Evolutionary conservation across 257 asterid species (phyloP).

Genomic region (Plantago ovata): DNA sequence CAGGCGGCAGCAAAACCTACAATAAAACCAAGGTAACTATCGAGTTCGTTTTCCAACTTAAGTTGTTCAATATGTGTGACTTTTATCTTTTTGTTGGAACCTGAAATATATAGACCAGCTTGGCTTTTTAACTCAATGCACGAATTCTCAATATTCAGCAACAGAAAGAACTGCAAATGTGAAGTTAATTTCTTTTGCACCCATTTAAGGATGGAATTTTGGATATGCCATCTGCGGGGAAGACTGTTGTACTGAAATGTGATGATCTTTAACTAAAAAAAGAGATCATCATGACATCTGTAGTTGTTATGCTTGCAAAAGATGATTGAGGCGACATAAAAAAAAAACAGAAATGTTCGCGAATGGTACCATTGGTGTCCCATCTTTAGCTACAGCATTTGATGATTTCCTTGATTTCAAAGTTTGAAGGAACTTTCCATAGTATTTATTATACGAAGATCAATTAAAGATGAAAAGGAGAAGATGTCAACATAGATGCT

Average conservation of each 20-base stretch:
- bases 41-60: background rate
- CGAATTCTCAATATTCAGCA: background rate
- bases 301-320: slow-evolving; percentile 10
- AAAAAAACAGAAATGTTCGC: too few species aligned
- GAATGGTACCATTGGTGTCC: too few species aligned
- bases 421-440: slow-evolving; percentile 5
- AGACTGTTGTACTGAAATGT: slow-evolving; percentile 2
- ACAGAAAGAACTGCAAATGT: background rate
- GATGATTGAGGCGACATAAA: too few species aligned
- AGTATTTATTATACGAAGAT: background rate
- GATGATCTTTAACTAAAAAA: too few species aligned
- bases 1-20: slow-evolving; percentile 35
- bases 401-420: slow-evolving; percentile 12
- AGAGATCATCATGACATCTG: too few species aligned
- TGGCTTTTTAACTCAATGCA: too few species aligned
- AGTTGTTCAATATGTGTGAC: background rate
- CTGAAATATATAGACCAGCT: background rate
- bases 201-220: slow-evolving; percentile 1
- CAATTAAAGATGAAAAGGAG: too few species aligned
- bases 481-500: too few species aligned
- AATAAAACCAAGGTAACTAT: slow-evolving; percentile 48
- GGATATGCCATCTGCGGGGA: slow-evolving; percentile 8
- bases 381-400: slow-evolving; percentile 1
- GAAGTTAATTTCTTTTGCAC: background rate
- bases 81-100: background rate